Evolutionary conservation across 2,329 filamentous ascomycete genomes (phyloP).

Genomic region (Lithohypha guttulata): DNA sequence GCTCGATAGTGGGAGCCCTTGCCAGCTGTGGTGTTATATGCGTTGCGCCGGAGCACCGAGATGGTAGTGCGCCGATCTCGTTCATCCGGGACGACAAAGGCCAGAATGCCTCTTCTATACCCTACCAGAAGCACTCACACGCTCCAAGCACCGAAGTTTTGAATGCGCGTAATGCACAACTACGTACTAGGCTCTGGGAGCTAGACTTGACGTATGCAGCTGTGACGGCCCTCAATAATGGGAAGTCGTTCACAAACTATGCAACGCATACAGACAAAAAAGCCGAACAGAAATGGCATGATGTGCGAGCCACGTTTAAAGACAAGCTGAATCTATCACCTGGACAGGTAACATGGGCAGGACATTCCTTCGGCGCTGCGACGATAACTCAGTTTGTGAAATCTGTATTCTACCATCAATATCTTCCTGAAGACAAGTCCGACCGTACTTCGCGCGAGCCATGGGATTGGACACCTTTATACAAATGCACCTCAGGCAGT

Average conservation of each 20-base stretch:
- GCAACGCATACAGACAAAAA: conserved; percentile 7
- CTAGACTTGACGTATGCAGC: conserved; percentile 60
- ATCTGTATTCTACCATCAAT: conserved; percentile 52
- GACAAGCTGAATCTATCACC: conserved; percentile 57
- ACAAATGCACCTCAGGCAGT: conserved; percentile 45
- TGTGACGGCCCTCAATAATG: conserved; percentile 54
- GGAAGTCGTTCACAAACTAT: conserved; percentile 36
- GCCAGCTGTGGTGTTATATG: conserved; percentile 74
- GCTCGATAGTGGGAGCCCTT: conserved; percentile 66
- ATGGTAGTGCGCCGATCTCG: conserved; percentile 67
- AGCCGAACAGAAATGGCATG: background rate
- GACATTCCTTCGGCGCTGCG: conserved; percentile 72
- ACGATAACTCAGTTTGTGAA: conserved; percentile 69
- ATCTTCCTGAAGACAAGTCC: conserved; percentile 23
- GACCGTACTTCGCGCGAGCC: conserved; percentile 10
- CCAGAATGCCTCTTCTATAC: conserved; percentile 31
- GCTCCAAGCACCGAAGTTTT: conserved; percentile 55
- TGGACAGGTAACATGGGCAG: conserved; percentile 62
- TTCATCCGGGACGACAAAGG: conserved; percentile 48
- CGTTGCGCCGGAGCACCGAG: conserved; percentile 70
- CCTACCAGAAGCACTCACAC: conserved; percentile 42
- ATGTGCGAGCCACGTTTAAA: conserved; percentile 36
- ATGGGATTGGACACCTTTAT: conserved; percentile 44
- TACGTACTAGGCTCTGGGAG: conserved; percentile 70
- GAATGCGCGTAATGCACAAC: conserved; percentile 56